phyloP scores from a whole-genome alignment of 257 asterid species.

The Handroanthus guayacan region DNA sequence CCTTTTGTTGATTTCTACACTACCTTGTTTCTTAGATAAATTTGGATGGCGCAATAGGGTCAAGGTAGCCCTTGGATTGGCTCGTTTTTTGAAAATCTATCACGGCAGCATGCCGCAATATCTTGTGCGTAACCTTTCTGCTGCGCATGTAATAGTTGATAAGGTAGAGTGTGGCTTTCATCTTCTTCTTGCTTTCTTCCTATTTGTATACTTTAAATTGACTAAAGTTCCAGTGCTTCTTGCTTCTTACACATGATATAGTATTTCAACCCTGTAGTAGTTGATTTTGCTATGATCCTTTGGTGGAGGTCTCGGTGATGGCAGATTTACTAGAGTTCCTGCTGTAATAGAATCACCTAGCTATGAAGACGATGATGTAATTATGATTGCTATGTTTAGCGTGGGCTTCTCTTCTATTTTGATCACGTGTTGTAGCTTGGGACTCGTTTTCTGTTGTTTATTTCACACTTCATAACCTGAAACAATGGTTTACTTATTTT shows the following conservation, averaged over 20 bases:
- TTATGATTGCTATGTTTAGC: not conserved
- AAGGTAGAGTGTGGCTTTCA: not conserved
- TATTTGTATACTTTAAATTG: not conserved
- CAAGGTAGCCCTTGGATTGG: slow-evolving; percentile 18
- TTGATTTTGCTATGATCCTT: slow-evolving; percentile 11
- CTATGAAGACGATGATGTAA: not conserved
- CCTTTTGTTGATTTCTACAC: not conserved
- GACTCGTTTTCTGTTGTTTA: no score
- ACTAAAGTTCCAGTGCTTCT: not conserved
- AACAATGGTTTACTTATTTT: no score
- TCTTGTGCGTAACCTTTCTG: not conserved
- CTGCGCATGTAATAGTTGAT: not conserved
- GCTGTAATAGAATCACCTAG: not conserved
- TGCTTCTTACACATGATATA: not conserved
- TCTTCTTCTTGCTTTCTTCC: not conserved
- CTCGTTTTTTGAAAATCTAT: not conserved
- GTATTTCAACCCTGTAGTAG: slow-evolving; percentile 7
- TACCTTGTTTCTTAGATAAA: not conserved
- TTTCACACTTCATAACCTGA: no score
- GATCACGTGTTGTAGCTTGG: no score
- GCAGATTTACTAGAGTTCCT: not conserved
- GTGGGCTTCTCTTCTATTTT: no score
- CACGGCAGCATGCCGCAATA: not conserved
- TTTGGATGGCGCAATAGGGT: slow-evolving; percentile 15
- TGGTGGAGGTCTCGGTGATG: slow-evolving; percentile 1